Base-by-base conservation (phyloP, 306 rosid genomes). In the Prunus campanulata region DNA sequence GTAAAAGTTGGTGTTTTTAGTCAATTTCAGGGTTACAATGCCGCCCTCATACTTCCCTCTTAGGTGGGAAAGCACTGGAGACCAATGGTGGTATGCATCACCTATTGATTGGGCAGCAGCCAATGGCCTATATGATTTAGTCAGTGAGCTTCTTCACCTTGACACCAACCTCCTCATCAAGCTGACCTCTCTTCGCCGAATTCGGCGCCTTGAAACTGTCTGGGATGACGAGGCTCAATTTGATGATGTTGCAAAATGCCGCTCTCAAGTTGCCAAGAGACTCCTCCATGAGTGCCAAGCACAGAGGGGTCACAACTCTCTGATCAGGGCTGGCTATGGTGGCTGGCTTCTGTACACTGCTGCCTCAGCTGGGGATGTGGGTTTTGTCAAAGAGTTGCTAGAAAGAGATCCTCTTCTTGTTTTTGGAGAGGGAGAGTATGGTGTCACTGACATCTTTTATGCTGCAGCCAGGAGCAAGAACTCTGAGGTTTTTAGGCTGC, bases 271-370 rank as follows among this genome's bases (percentile, higher is more conserved):
- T 6, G 95, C 98, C 0, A 78, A 77, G 68, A 87, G 76, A 5
- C 96, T 94, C 59, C 89, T 90, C 56, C 27, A 67, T 3, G 97
- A 86, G 59, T 86, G 96, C 47, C 93, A 87, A 47, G 57, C 83
- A 0, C 80, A 49, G 69, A 74, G 78, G 13, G 92, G 85, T 14
- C 63, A 66, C 2, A 90, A 89, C 81, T 84, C 98, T 52, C 95
- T 94, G 32, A 61, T 91, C 74, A 82, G 96, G 22, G 96, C 97
- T n/a, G 97, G 98, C 50, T 94, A 91, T 55, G 97, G 97, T 1
- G 98, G 98, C 0, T 94, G 98, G 98, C 96, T 94, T 46, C 90
- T 94, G 14, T 94, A 94, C 85, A 91, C 97, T 2, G 98, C 98
- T 18, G 98, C 98, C 11, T 91, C 96, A 0, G 91, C 97, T 3